Evolutionary conservation across 2,329 filamentous ascomycete genomes (phyloP), one percentile per base, ranked within the genome.

Genomic region (Purpureocillium takamizusanense): DNA sequence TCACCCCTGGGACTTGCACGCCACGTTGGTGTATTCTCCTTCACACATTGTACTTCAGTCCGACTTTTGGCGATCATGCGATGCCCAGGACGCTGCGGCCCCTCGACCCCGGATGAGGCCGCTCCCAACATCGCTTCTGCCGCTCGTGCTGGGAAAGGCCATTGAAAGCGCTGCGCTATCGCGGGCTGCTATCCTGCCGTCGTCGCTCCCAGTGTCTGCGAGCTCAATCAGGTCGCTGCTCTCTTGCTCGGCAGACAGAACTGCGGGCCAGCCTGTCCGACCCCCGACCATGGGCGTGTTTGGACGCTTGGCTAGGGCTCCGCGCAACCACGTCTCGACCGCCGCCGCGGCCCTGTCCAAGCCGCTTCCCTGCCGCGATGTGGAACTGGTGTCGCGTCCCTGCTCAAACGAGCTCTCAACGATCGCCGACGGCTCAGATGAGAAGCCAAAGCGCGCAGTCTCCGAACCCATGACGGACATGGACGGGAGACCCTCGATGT

Each of bases 271-370:
- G 50, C 21, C 21, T 10, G 54, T 49, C 49, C 56, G 52, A 42
- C 59, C 52, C 15, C 64, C 63, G n/a, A 66, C 43, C 18, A 64
- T 59, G 2, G 72, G 72, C n/a, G 72, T 74, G 15, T 61, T 60
- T 1, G 72, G 69, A 4, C 74, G 70, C 52, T 81, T 81, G 6
- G 73, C 68, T 42, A 87, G 86, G 29, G 94, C 80, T 45, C 87
- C 86, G 43, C 89, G 74, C 42, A 97, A 69, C 88, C 92, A 98
- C 1, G 81, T 83, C 62, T 97, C 92, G 23, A 97, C 81, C 3
- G 84, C 83, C 6, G 86, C 83, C 1, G 89, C 88, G 9, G 94
- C 81, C 46, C 89, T 85, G 51, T 95, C 88, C 3, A 97, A 66
- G 1, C 73, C 68, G 3, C 61, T 69, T 12, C 71, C 70, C 34